Evolutionary conservation across 768 basidiomycete species (phyloP).

Genomic region (Crepidotus variabilis): DNA sequence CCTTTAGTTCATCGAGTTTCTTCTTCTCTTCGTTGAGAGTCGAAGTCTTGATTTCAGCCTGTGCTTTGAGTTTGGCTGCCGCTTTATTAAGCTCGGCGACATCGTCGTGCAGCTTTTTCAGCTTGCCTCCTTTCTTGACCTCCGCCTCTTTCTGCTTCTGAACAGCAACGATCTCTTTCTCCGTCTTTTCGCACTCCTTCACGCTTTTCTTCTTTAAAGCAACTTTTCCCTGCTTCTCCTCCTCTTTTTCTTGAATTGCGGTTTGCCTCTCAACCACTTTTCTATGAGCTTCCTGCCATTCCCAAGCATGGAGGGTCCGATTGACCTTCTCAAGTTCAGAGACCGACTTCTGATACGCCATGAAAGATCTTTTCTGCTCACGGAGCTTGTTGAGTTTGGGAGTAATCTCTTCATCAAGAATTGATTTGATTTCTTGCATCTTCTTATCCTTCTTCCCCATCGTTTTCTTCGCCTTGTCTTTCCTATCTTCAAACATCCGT

Average conservation of each 20-base stretch:
- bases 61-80: slow-evolving; percentile 78
- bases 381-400: slow-evolving; percentile 93
- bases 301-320: slow-evolving; percentile 80
- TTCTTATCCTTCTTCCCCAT: slow-evolving; percentile 98
- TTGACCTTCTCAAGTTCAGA: slow-evolving; percentile 85
- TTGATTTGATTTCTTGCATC: slow-evolving; percentile 79
- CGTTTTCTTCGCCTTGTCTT: slow-evolving; percentile 93
- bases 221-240: slow-evolving; percentile 42
- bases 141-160: slow-evolving; percentile 80
- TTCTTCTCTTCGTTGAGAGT: slow-evolving; percentile 78
- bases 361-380: slow-evolving; percentile 80
- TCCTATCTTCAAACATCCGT: slow-evolving; percentile 98
- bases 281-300: slow-evolving; percentile 69
- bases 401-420: slow-evolving; percentile 85
- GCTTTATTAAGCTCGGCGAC: slow-evolving; percentile 76
- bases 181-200: slow-evolving; percentile 58
- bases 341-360: slow-evolving; percentile 87
- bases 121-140: slow-evolving; percentile 88
- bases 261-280: slow-evolving; percentile 51
- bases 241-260: slow-evolving; percentile 48
- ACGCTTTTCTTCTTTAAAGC: slow-evolving; percentile 45
- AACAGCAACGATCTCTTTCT: slow-evolving; percentile 64
- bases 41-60: slow-evolving; percentile 76
- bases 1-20: slow-evolving; percentile 46
- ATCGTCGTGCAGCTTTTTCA: slow-evolving; percentile 80